Evolutionary conservation across 768 basidiomycete species (phyloP), one percentile per base, ranked within the genome.

Genomic region (Tylopilus balloui): DNA sequence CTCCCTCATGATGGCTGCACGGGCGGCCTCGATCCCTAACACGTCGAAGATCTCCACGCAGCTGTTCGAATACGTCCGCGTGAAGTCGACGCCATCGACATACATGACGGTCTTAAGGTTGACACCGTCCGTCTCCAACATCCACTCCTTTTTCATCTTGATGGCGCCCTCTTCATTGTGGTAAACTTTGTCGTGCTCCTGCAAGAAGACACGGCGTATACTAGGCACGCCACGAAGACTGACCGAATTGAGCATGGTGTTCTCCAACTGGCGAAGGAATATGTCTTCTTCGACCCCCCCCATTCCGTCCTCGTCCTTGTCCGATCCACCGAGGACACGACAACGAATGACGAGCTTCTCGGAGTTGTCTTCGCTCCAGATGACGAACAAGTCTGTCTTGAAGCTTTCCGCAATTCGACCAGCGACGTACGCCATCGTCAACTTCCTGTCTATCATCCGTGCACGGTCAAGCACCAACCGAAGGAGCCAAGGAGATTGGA

Each of bases 281-380:
- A 92, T 84, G 57, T 99, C 96, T 70, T 97, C 95, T 63, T 95
- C 92, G 36, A 88, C 75, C 2, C 74, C 67, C 10, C 83, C 85
- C 63, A 79, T 71, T 28, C 81, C 83, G 47, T 91, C 88, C 20
- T 92, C 89, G 17, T 92, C 87, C 67, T 95, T 93, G 58, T 93
- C 88, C 9, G 77, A 78, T 34, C 84, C 83, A 36, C 88, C 87
- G 42, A 89, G 69, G 8, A 98, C 87, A 75, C 96, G 91, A 68
- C 96, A 95, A 38, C 96, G 95, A 58, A 99, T 88, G 60, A 98
- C 80, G 11, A 98, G 82, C 73, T 97, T 97, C 69, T 95, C 91
- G 3, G 95, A 90, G 70, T 96, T 97, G 69, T 97, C 95, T 77
- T 97, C 95, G 55, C 91, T 93, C 88, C 93, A 96, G 57, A 98